These are phyloP conservation scores for Hypoxylon sp. DNA, from an alignment of 2,329 filamentous ascomycete species.

Conservation along the genomic window DNA sequence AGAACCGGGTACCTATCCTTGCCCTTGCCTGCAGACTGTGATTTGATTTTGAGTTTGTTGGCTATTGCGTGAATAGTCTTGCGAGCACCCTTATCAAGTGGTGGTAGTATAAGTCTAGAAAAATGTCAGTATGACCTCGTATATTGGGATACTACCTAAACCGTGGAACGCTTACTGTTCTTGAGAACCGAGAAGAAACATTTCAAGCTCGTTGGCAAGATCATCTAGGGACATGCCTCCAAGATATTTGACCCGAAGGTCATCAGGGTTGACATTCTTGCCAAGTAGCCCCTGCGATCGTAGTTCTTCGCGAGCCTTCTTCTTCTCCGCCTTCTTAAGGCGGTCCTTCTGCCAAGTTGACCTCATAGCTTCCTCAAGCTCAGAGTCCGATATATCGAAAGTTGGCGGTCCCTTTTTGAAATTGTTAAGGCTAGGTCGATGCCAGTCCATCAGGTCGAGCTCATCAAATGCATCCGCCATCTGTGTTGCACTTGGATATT, in stretches of 20 bases:
- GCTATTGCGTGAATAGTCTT: constrained; percentile 87
- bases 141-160: neutral
- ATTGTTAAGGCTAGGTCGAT: constrained; percentile 74
- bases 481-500: constrained; percentile 59
- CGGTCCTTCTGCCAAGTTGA: constrained; percentile 77
- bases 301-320: constrained; percentile 77
- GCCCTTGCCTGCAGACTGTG: constrained; percentile 84
- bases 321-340: constrained; percentile 78
- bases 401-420: constrained; percentile 75
- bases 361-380: constrained; percentile 73
- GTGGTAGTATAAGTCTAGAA: constrained; percentile 79
- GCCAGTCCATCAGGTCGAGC: constrained; percentile 89
- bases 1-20: constrained; percentile 82
- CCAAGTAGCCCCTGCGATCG: constrained; percentile 77
- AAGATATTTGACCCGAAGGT: constrained; percentile 79
- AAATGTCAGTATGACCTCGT: constrained; percentile 15
- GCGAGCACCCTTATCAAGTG: constrained; percentile 84
- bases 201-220: constrained; percentile 78
- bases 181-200: constrained; percentile 76
- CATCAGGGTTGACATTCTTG: constrained; percentile 67
- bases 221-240: constrained; percentile 79
- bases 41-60: constrained; percentile 81
- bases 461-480: constrained; percentile 71
- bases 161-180: constrained; percentile 68
- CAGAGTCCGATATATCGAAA: constrained; percentile 75